Percentiles rank a stretch among this genome's conserved stretches.
These are phyloP conservation scores for Leccinum fibrillosum DNA, from an alignment of 768 basidiomycete species.

Conservation along the genomic window DNA sequence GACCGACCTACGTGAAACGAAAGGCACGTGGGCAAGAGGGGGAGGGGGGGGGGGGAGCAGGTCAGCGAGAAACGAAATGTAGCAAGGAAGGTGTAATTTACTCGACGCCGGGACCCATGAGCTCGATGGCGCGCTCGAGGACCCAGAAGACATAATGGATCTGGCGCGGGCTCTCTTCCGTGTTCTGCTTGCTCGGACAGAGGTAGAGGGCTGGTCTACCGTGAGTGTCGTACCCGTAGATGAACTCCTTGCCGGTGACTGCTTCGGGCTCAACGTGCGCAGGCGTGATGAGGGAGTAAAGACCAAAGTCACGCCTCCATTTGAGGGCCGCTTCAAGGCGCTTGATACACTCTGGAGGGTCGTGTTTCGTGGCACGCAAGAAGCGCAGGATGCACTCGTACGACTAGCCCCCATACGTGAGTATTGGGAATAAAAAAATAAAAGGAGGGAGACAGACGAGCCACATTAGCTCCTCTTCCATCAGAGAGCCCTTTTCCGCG, in stretches of 20 bases:
- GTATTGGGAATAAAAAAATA: neutral
- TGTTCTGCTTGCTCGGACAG: conserved; percentile 72
- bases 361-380: conserved; percentile 78
- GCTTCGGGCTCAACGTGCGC: conserved; percentile 73
- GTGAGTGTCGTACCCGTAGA: conserved; percentile 72
- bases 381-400: conserved; percentile 76
- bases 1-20: conserved; percentile 46
- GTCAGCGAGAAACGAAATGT: neutral
- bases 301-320: conserved; percentile 79
- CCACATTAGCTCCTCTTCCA: conserved; percentile 76
- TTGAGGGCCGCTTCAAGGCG: conserved; percentile 69
- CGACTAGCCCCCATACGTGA: conserved; percentile 31
- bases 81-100: conserved; percentile 31
- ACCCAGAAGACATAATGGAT: conserved; percentile 74
- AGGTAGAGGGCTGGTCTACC: conserved; percentile 72
- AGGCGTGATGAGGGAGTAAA: conserved; percentile 60
- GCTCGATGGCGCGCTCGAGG: conserved; percentile 71
- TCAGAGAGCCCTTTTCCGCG: conserved; percentile 43
- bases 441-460: conserved; percentile 40
- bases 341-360: conserved; percentile 50
- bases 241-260: conserved; percentile 77
- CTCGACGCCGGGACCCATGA: conserved; percentile 87
- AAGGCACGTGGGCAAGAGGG: neutral
- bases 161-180: conserved; percentile 65
- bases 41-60: neutral